phyloP scores from a whole-genome alignment of 306 rosid species.

The Glycine tomentella region DNA sequence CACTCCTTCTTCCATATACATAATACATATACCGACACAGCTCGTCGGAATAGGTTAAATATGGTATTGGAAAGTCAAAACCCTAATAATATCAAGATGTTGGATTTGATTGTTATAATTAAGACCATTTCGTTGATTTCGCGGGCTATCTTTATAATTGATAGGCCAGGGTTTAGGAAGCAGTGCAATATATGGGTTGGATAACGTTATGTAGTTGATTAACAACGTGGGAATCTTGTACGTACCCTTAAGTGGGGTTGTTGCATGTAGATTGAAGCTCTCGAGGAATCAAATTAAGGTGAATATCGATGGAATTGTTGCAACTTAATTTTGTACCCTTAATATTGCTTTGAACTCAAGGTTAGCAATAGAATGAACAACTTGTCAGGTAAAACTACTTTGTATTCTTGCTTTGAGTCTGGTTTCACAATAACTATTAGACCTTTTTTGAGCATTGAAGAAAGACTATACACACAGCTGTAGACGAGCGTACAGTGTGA shows the following conservation, averaged over 20 bases:
- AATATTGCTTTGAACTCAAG: neutral
- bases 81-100: no score
- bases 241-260: neutral
- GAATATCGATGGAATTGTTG: neutral
- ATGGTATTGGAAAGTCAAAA: no score
- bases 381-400: neutral
- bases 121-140: neutral
- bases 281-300: neutral
- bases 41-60: no score
- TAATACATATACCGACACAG: no score
- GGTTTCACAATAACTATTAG: neutral
- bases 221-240: neutral
- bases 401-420: no score
- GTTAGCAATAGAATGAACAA: constrained; percentile 1
- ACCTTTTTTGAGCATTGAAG: neutral
- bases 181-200: neutral
- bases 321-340: neutral
- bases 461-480: no score
- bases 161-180: neutral
- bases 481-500: no score
- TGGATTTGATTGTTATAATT: neutral
- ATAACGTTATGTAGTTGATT: neutral
- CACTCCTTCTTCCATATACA: no score
- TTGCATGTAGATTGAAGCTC: neutral
- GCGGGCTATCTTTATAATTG: neutral